phyloP scores from a whole-genome alignment of 2,329 filamentous ascomycete genomes.

The Fusarium nodosum region DNA sequence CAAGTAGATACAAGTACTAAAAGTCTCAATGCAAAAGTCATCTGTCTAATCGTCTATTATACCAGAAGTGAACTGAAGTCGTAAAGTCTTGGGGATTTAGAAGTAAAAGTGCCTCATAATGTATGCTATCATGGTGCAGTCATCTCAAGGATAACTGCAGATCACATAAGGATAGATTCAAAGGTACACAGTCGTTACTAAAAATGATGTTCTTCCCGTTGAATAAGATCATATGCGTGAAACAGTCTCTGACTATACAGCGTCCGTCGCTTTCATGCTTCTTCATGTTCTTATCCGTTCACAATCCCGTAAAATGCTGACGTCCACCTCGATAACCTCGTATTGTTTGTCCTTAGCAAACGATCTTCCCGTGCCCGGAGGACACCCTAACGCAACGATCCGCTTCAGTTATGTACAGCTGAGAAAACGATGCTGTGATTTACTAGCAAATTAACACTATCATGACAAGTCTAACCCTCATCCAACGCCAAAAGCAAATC shows the following conservation, averaged over 20 bases:
- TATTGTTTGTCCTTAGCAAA: too few species aligned
- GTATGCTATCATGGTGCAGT: background rate
- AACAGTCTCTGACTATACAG: too few species aligned
- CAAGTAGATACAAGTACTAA: background rate
- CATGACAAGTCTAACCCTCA: slow-evolving; percentile 38
- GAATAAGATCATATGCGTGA: too few species aligned
- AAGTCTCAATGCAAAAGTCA: too few species aligned
- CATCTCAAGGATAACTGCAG: background rate
- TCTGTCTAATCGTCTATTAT: too few species aligned
- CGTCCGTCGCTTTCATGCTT: too few species aligned
- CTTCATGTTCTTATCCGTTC: too few species aligned
- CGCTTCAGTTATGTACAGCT: background rate
- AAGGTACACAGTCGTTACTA: background rate
- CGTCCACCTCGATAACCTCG: too few species aligned
- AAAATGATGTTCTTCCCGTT: too few species aligned
- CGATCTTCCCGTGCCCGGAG: too few species aligned
- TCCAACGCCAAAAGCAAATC: slow-evolving; percentile 45
- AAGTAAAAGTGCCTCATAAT: background rate
- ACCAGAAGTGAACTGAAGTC: background rate
- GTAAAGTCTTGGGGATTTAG: background rate
- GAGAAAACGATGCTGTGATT: slow-evolving; percentile 7
- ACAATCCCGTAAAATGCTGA: too few species aligned
- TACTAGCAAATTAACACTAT: slow-evolving; percentile 19
- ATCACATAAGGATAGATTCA: too few species aligned
- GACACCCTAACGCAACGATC: background rate